phyloP scores from a whole-genome alignment of 2,329 filamentous ascomycete species.

The Verticillium alfalfae region DNA sequence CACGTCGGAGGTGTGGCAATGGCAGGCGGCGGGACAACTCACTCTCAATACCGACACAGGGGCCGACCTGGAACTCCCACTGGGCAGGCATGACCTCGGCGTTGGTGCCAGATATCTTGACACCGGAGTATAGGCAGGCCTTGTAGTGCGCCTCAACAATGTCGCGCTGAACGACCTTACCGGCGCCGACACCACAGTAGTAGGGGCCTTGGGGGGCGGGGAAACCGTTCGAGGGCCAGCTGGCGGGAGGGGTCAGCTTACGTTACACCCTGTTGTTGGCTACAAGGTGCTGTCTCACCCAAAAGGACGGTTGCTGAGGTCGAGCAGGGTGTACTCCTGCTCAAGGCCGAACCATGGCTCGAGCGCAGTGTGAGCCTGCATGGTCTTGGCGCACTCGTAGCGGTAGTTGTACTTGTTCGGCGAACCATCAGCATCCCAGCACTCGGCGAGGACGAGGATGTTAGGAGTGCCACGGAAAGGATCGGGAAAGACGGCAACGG shows the following conservation, averaged over 20 bases:
- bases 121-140: conserved; percentile 59
- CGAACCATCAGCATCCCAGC: conserved; percentile 87
- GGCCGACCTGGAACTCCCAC: conserved; percentile 97
- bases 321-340: conserved; percentile 78
- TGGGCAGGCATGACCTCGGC: conserved; percentile 98
- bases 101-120: conserved; percentile 97
- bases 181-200: conserved; percentile 87
- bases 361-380: conserved; percentile 78
- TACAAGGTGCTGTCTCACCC: not conserved
- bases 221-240: conserved; percentile 61
- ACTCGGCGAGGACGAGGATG: conserved; percentile 90
- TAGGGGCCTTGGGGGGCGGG: conserved; percentile 90
- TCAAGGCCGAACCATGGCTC: conserved; percentile 97
- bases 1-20: conserved; percentile 2
- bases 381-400: conserved; percentile 82
- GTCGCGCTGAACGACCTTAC: conserved; percentile 96
- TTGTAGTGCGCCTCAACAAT: conserved; percentile 95
- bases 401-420: conserved; percentile 99
- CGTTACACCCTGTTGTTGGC: not conserved
- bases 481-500: conserved; percentile 82
- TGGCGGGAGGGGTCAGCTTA: not conserved
- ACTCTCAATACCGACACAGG: conserved; percentile 80
- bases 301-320: conserved; percentile 70
- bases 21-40: conserved; percentile 26
- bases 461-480: conserved; percentile 88